A percentile compares a stretch with the other conserved stretches of the same genome.
Conservation (phyloP, 441 rosid species). For the Corymbia calophylla region DNA sequence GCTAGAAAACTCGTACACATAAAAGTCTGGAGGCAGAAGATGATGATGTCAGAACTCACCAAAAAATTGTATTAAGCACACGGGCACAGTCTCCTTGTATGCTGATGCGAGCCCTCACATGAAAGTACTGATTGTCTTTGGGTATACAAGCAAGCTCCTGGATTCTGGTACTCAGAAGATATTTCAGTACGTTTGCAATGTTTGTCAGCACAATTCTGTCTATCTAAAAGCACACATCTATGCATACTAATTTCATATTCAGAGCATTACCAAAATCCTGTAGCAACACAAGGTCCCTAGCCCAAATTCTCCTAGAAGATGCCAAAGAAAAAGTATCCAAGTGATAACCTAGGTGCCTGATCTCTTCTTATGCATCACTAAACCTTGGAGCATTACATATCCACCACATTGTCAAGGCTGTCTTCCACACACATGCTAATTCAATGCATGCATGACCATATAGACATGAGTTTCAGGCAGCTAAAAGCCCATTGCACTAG, state of each 20-base stretch:
- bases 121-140: constrained; percentile 67
- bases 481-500: neutral
- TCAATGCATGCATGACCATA: neutral
- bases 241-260: neutral
- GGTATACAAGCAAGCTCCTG: constrained; percentile 89
- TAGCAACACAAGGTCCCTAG: neutral
- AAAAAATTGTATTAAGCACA: constrained; percentile 45
- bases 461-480: neutral
- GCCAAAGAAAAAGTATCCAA: neutral
- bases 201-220: neutral
- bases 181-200: neutral
- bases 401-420: neutral
- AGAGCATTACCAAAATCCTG: neutral
- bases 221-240: neutral
- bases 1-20: neutral
- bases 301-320: neutral
- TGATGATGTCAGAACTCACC: constrained; percentile 19
- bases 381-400: neutral
- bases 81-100: constrained; percentile 86
- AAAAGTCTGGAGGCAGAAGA: neutral
- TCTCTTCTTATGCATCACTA: neutral
- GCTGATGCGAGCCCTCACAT: constrained; percentile 79
- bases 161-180: constrained; percentile 44
- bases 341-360: neutral
- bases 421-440: neutral